A percentile compares a stretch with the other conserved stretches of the same genome.
phyloP scores from a whole-genome alignment of 2,329 filamentous ascomycete genomes.

The Curvularia lunata region DNA sequence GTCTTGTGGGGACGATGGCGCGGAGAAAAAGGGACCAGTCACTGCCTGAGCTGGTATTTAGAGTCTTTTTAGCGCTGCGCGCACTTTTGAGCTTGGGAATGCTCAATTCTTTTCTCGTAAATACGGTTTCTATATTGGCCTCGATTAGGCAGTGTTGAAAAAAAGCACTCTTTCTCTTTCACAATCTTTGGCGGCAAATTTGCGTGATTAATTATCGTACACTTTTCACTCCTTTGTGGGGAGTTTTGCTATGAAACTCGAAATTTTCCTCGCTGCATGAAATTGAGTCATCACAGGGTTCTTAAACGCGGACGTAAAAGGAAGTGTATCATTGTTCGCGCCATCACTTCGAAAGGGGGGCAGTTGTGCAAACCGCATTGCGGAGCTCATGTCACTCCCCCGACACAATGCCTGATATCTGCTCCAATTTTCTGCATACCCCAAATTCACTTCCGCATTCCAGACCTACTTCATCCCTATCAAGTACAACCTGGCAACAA shows the following conservation, averaged over 20 bases:
- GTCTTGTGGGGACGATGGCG: background rate
- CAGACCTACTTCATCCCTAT: background rate
- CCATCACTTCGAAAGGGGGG: too few relatives aligned
- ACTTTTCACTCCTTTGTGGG: too few relatives aligned
- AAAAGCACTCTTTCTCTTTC: background rate
- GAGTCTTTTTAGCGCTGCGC: slow-evolving; percentile 15
- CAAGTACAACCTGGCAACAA: background rate
- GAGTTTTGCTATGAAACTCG: too few relatives aligned
- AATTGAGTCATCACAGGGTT: too few relatives aligned
- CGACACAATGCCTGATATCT: background rate
- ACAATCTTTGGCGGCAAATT: background rate
- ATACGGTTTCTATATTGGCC: background rate
- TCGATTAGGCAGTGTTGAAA: too few relatives aligned
- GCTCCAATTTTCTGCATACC: too few relatives aligned
- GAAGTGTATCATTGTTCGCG: too few relatives aligned
- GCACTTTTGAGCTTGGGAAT: slow-evolving; percentile 9
- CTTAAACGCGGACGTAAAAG: too few relatives aligned
- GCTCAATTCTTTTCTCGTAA: slow-evolving; percentile 26
- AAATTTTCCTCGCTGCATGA: too few relatives aligned
- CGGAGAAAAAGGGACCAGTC: background rate
- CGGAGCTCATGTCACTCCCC: background rate
- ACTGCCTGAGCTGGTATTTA: background rate
- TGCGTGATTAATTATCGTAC: too few relatives aligned
- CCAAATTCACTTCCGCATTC: background rate
- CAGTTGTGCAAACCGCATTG: too few relatives aligned